Evolutionary conservation across 1,284 basidiomycete species (phyloP), one percentile per base, ranked within the genome.

Genomic region (Cryptococcus jaspeensis): DNA sequence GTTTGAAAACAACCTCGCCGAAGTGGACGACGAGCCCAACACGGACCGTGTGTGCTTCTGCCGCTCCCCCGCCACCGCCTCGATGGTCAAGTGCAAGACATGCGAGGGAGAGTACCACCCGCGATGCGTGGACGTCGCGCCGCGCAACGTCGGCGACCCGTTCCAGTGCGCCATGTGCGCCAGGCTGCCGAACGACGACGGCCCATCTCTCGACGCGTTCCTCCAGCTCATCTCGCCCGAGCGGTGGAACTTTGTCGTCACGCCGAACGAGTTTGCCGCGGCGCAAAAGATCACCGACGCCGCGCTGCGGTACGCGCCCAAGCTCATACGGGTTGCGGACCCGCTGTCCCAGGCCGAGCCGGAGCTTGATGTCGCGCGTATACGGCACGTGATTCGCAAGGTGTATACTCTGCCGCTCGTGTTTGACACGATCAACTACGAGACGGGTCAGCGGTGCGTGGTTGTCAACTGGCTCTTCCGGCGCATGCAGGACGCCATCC

Each of bases 141-240:
- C 63, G 20, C 70, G 65, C 48, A 50, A 65, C 6, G 60, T 62
- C 1, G 18, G 52, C 3, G 43, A 61, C 20, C 59, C 58, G 23
- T 75, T 70, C 59, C 59, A 61, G 44, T 77, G 75, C 50, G 61
- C 63, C 40, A 72, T 74, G 65, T 77, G 75, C 58, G 52, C 59
- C n/a, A 54, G 63, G 15, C 45, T 65, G 3, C 58, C 63, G 20
- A 60, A 60, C 25, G 64, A 69, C 46, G 59, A 69, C 50, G 62
- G 67, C n/a, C 66, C 71, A 7, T 67, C 65, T 9, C 43, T 72
- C 32, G 44, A 69, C 40, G 55, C 49, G 6, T 54, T 74, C 35
- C 58, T 60, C 0, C 16, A 25, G 3, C 52, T 68, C 5, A 59
- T 64, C 23, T 59, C 66, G 28, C 44, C 61, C 0, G 38, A 58